Evolutionary conservation across 805 yeast genomes (phyloP).

Genomic region (Kazachstania bromeliacearum): DNA sequence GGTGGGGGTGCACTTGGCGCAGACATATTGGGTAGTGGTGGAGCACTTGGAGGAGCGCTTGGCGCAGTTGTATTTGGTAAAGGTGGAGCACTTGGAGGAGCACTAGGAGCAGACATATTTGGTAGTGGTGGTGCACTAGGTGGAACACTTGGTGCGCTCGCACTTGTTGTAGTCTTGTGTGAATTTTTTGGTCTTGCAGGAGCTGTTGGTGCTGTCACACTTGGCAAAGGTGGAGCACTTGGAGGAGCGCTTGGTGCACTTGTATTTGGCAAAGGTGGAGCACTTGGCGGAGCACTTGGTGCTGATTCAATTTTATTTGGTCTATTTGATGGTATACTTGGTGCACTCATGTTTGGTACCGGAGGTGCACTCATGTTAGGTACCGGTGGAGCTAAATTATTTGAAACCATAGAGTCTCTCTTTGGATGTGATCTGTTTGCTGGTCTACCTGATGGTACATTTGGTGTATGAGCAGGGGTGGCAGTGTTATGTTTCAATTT

Average conservation of each 20-base stretch:
- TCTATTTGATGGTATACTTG: slow-evolving; percentile 10
- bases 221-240: slow-evolving; percentile 24
- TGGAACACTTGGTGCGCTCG: no score
- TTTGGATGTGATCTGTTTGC: slow-evolving; percentile 10
- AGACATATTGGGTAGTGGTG: slow-evolving; percentile 23
- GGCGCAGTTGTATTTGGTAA: slow-evolving; percentile 8
- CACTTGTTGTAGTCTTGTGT: no score
- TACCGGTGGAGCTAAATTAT: slow-evolving; percentile 20
- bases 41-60: slow-evolving; percentile 11
- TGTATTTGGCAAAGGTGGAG: no score
- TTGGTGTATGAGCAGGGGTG: slow-evolving; percentile 5
- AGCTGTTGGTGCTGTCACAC: slow-evolving; percentile 15
- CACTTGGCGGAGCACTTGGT: no score
- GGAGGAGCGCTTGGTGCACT: no score
- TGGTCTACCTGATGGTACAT: slow-evolving; percentile 17
- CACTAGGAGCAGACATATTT: slow-evolving; percentile 8
- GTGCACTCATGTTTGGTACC: slow-evolving; percentile 12
- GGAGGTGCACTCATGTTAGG: slow-evolving; percentile 19
- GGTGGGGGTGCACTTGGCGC: slow-evolving; percentile 17
- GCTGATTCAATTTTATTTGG: no score
- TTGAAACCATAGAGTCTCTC: slow-evolving; percentile 7
- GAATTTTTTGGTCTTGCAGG: slow-evolving; percentile 9
- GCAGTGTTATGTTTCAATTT: slow-evolving; percentile 43
- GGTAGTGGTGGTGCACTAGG: slow-evolving; percentile 23
- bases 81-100: slow-evolving; percentile 17